A percentile compares a stretch with the other conserved stretches of the same genome.
phyloP scores from a whole-genome alignment of 148 eudicot genomes.

The Heliosperma pusillum region DNA sequence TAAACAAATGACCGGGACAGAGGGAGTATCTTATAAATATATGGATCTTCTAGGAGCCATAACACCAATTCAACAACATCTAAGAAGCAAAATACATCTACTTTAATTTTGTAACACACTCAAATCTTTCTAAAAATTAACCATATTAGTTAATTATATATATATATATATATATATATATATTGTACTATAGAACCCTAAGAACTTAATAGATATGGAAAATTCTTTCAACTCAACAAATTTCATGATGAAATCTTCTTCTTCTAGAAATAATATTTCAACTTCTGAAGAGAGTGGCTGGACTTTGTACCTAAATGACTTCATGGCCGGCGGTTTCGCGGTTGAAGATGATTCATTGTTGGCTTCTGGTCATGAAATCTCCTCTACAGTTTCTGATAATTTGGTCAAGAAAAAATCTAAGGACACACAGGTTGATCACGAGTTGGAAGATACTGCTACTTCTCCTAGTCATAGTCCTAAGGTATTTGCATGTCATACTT shows the following conservation, averaged over 20 bases:
- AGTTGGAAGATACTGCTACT: conserved; percentile 40
- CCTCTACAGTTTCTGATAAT: conserved; percentile 19
- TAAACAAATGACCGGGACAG: too few species aligned
- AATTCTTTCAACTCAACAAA: conserved; percentile 33
- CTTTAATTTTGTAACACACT: too few species aligned
- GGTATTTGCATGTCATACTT: conserved; percentile 6
- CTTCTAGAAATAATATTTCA: background rate
- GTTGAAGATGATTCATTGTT: background rate
- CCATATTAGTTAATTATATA: too few species aligned
- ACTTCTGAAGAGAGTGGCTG: conserved; percentile 33
- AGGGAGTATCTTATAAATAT: conserved; percentile 19
- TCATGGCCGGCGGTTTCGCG: conserved; percentile 6
- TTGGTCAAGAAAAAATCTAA: conserved; percentile 2
- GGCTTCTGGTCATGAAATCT: conserved; percentile 6
- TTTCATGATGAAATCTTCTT: conserved; percentile 13
- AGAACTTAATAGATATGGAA: conserved; percentile 17
- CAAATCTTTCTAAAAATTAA: background rate
- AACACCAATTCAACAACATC: background rate
- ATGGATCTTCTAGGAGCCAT: conserved; percentile 11
- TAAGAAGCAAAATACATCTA: background rate
- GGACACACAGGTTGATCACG: conserved; percentile 24
- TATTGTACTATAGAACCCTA: background rate
- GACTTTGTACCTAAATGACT: conserved; percentile 33
- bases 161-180: too few species aligned
- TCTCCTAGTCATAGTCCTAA: conserved; percentile 33